These are phyloP conservation scores for Blastobotrys illinoisensis DNA, from an alignment of 1,139 yeast species.

Conservation along the genomic window DNA sequence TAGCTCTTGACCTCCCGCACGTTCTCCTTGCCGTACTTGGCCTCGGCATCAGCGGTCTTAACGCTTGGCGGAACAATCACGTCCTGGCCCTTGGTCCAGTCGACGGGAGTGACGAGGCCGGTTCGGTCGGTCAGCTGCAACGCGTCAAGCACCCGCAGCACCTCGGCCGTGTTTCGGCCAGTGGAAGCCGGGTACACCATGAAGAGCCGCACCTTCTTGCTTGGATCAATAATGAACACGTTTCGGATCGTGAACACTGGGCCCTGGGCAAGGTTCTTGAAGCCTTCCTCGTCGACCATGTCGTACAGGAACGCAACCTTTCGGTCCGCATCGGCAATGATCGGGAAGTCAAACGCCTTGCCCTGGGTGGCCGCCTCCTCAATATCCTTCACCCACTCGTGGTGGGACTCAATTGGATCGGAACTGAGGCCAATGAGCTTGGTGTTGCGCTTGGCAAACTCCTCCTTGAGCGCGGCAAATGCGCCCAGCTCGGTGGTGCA, in stretches of 20 bases:
- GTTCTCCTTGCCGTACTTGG: constrained; percentile 59
- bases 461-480: constrained; percentile 77
- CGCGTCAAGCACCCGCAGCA: constrained; percentile 80
- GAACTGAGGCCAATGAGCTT: constrained; percentile 84
- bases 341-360: constrained; percentile 70
- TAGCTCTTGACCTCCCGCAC: constrained; percentile 79
- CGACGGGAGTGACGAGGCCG: constrained; percentile 80
- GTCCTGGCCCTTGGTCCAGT: constrained; percentile 69
- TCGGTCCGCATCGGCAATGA: constrained; percentile 77
- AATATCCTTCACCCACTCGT: constrained; percentile 80
- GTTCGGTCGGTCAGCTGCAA: constrained; percentile 73
- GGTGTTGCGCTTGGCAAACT: constrained; percentile 71
- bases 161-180: constrained; percentile 87
- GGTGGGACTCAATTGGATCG: constrained; percentile 70
- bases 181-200: constrained; percentile 86
- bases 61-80: constrained; percentile 86
- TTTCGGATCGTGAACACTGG: constrained; percentile 78
- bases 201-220: constrained; percentile 75
- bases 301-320: constrained; percentile 79
- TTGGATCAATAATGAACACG: constrained; percentile 82
- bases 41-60: constrained; percentile 72
- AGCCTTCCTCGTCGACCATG: constrained; percentile 87
- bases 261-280: constrained; percentile 64
- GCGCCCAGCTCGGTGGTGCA: constrained; percentile 95
- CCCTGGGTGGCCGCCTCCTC: constrained; percentile 67